A percentile compares a stretch with the other conserved stretches of the same genome.
Conservation (phyloP, 2,329 filamentous ascomycete genomes). For the Fusarium sp. region DNA sequence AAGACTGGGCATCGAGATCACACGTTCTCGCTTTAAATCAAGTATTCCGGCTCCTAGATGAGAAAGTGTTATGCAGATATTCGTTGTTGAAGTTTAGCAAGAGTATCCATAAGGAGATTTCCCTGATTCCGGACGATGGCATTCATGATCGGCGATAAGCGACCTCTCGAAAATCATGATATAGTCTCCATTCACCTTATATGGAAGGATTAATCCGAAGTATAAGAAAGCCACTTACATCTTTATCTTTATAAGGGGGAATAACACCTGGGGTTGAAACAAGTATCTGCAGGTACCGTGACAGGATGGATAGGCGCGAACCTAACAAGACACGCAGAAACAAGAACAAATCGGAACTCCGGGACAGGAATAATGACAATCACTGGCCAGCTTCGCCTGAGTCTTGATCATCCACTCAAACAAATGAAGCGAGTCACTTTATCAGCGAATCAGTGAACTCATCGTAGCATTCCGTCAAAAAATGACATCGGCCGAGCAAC, state of each 20-base stretch:
- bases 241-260: not conserved
- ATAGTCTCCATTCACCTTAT: not conserved
- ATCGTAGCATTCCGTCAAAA: not conserved
- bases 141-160: slow-evolving; percentile 1
- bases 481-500: slow-evolving; percentile 28
- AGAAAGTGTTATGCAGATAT: not conserved
- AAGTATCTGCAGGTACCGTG: slow-evolving; percentile 3
- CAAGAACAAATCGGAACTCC: not conserved
- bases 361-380: not conserved
- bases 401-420: not conserved
- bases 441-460: not conserved
- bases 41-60: no score
- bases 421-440: not conserved
- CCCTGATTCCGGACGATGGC: not conserved
- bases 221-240: slow-evolving; percentile 1
- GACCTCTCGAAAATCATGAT: not conserved
- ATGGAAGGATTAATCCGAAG: not conserved
- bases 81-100: not conserved
- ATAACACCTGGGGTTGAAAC: not conserved
- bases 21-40: not conserved
- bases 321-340: not conserved
- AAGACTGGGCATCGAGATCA: slow-evolving; percentile 4
- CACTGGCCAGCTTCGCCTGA: not conserved
- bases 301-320: not conserved
- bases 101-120: not conserved